Base-by-base conservation (phyloP, 1,284 basidiomycete species). In the Trichosporon coremiiforme region DNA sequence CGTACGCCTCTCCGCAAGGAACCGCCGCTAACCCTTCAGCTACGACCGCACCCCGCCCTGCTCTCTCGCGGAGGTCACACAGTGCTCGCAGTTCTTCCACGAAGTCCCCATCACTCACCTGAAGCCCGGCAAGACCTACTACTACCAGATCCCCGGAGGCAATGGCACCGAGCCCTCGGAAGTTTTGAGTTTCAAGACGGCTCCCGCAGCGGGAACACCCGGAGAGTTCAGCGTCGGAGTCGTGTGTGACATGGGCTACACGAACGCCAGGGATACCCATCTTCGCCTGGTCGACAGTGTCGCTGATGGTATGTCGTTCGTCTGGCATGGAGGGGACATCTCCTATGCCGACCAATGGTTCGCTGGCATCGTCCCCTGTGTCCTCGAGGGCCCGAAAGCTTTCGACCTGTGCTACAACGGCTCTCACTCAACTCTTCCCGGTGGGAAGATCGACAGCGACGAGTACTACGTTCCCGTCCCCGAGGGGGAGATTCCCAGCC, bases 281-380 rank as follows among this genome's bases (percentile, higher is more conserved):
- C 74, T 73, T 50, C 75, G 74, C 25, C 72, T 79, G 3, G 36
- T 73, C 29, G 68, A 76, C 17, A 73, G 74, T 1, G 75, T 78
- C 10, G 68, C 73, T 20, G 73, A 76, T 17, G 75, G 75, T n/a
- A 63, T 74, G 10, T 67, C 70, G 9, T 79, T 80, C 50, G 76
- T 73, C 20, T 77, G 74, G 73, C 78, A 76, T 68, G 76, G 80
- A 3, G 82, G 81, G 17, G 82, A 84, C 70, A 78, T 82, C 70
- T 78, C 78, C 7, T 83, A 83, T 68, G 80, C 81, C 53, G 80
- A 80, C 66, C 77, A 81, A 71, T 82, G 80, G 80, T 76, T 73
- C 64, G 70, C 64, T 35, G 75, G 73, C 10, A 66, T 76, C 69
- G 66, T 73, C 4, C 74, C 70, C 1, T 78, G 75, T 22, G 65